Conservation (phyloP, 2,329 filamentous ascomycete species). For the Aphanocladium album region DNA sequence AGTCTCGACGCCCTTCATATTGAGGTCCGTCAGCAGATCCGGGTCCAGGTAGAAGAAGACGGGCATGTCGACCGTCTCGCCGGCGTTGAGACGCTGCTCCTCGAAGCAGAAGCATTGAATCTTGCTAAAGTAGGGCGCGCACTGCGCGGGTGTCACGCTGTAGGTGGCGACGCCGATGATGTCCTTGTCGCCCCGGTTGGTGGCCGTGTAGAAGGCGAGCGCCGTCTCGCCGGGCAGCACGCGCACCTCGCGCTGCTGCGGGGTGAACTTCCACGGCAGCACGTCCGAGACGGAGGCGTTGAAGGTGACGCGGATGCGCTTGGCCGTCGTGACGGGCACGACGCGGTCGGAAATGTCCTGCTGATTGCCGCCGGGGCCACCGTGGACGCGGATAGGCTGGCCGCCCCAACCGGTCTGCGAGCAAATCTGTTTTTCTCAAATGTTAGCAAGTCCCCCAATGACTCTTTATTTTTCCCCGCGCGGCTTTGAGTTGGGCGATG, state of each 20-base stretch:
- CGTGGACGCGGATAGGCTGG: conserved; percentile 79
- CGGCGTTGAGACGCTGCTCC: conserved; percentile 87
- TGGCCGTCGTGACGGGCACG: conserved; percentile 71
- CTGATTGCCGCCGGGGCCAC: conserved; percentile 42
- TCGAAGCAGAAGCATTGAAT: conserved; percentile 99
- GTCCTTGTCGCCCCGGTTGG: conserved; percentile 82
- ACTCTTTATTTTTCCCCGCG: too few species aligned
- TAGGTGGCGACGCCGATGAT: conserved; percentile 98
- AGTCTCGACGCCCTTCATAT: conserved; percentile 90
- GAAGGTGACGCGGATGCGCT: conserved; percentile 91
- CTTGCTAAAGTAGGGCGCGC: conserved; percentile 97
- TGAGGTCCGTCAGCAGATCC: conserved; percentile 84
- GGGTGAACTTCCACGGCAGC: conserved; percentile 93
- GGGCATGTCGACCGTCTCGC: conserved; percentile 98
- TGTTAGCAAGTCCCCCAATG: too few species aligned
- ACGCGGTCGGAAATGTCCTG: conserved; percentile 69
- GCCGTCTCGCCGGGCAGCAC: conserved; percentile 96
- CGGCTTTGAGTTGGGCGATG: too few species aligned
- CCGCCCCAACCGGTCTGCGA: conserved; percentile 88
- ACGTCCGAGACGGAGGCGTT: conserved; percentile 92
- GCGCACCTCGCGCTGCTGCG: conserved; percentile 93
- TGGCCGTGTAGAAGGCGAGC: conserved; percentile 94
- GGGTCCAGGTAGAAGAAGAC: conserved; percentile 99
- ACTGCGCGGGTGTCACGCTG: conserved; percentile 91
- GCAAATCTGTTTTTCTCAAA: conserved; percentile 55